phyloP scores from a whole-genome alignment of 345 rosid species.

The Mallotus nudiflorus region DNA sequence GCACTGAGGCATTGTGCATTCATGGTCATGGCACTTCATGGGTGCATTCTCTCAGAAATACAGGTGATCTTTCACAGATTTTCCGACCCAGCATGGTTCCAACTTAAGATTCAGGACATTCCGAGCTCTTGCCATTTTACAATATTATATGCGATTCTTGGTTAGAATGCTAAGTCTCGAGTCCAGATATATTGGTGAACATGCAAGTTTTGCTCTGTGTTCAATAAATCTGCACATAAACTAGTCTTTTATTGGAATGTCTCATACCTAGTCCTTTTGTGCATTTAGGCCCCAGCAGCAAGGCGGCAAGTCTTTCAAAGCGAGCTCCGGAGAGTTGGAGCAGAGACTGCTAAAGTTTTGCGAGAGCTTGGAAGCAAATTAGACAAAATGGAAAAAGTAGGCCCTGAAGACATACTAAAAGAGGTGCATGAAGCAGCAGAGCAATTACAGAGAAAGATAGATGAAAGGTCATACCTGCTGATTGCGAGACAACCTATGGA shows the following conservation, averaged over 20 bases:
- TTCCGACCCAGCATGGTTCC: too few species aligned
- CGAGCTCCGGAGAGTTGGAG: slow-evolving; percentile 55
- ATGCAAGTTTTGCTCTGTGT: too few species aligned
- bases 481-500: slow-evolving; percentile 27
- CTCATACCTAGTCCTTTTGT: not conserved
- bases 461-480: slow-evolving; percentile 39
- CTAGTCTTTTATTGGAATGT: not conserved
- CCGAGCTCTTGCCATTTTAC: too few species aligned
- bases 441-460: slow-evolving; percentile 24
- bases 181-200: too few species aligned
- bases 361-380: slow-evolving; percentile 51
- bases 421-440: slow-evolving; percentile 28
- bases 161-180: too few species aligned
- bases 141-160: too few species aligned
- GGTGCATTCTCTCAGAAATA: slow-evolving; percentile 86
- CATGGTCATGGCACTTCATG: slow-evolving; percentile 95
- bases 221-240: too few species aligned
- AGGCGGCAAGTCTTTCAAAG: slow-evolving; percentile 53
- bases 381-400: slow-evolving; percentile 50
- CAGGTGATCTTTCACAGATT: slow-evolving; percentile 45
- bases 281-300: slow-evolving; percentile 70
- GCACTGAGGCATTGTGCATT: slow-evolving; percentile 89
- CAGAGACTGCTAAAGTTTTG: slow-evolving; percentile 52
- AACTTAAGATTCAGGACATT: too few species aligned
- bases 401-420: slow-evolving; percentile 16